These are phyloP conservation scores for Yarrowia sp. DNA, from an alignment of 805 yeast genomes.

Conservation along the genomic window DNA sequence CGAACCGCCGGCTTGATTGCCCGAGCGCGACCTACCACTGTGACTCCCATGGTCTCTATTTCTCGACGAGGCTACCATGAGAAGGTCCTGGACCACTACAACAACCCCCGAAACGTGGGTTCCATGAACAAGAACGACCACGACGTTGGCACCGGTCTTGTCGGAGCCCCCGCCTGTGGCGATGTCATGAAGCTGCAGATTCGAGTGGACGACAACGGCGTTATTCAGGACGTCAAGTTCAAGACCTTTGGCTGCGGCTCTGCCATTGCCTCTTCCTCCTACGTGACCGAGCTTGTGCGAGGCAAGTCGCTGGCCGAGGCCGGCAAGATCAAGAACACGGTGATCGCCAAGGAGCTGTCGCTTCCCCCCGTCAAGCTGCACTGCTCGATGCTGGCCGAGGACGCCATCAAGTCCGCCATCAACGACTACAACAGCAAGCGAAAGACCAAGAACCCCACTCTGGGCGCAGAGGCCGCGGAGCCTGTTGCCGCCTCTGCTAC, in stretches of 20 bases:
- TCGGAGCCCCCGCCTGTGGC: constrained; percentile 99
- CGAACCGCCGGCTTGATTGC: constrained; percentile 12
- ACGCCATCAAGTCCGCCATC: constrained; percentile 95
- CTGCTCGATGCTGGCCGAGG: constrained; percentile 98
- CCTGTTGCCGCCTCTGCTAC: not conserved
- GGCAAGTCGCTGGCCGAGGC: constrained; percentile 96
- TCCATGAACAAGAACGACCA: constrained; percentile 72
- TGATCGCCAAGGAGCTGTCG: constrained; percentile 89
- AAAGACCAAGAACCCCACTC: constrained; percentile 48
- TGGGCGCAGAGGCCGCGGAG: constrained; percentile 50
- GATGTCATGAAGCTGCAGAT: constrained; percentile 98
- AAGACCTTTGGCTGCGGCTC: constrained; percentile 99
- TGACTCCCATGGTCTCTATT: not conserved
- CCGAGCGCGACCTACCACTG: constrained; percentile 23
- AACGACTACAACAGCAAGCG: constrained; percentile 91
- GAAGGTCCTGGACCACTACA: constrained; percentile 92
- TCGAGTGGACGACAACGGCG: constrained; percentile 86
- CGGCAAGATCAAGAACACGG: constrained; percentile 84
- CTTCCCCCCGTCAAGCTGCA: constrained; percentile 97
- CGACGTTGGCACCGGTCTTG: constrained; percentile 93
- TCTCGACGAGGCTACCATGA: constrained; percentile 61
- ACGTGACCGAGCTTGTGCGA: constrained; percentile 90
- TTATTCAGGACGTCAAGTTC: constrained; percentile 91
- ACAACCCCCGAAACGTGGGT: constrained; percentile 96
- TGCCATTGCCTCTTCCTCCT: constrained; percentile 94